phyloP scores from a whole-genome alignment of 1,284 basidiomycete species.

The Sporisorium reilianum region DNA sequence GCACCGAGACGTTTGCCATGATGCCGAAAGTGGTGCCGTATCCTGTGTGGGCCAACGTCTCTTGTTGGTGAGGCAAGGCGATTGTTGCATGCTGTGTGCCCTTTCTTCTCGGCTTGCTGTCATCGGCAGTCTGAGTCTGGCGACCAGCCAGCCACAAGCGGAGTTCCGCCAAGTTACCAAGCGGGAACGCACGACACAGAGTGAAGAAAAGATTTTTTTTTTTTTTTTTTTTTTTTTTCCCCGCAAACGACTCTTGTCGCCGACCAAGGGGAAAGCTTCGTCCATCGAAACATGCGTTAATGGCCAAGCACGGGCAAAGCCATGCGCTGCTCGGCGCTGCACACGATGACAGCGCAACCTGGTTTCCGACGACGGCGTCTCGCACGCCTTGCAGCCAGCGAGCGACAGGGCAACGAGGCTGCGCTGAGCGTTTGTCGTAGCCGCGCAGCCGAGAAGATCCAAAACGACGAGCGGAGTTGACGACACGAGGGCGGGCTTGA shows the following conservation, averaged over 20 bases:
- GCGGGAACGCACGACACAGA: not conserved
- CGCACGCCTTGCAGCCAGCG: not conserved
- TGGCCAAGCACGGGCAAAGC: too few relatives aligned
- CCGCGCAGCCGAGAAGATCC: not conserved
- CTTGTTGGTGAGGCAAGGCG: too few relatives aligned
- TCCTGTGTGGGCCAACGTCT: not conserved
- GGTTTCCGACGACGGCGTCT: constrained; percentile 7
- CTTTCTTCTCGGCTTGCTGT: not conserved
- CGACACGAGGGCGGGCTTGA: not conserved
- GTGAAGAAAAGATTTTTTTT: not conserved
- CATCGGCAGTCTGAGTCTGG: not conserved
- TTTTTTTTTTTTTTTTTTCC: not conserved
- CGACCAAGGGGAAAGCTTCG: not conserved
- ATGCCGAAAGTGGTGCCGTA: not conserved
- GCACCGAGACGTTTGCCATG: not conserved
- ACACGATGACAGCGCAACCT: too few relatives aligned
- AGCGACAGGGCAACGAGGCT: too few relatives aligned
- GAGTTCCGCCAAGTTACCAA: not conserved
- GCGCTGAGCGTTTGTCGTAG: too few relatives aligned
- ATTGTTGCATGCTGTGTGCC: not conserved
- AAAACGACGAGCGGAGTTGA: not conserved
- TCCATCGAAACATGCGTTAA: not conserved
- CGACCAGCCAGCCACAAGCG: not conserved
- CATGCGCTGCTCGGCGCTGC: too few relatives aligned
- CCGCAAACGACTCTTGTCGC: not conserved